Evolutionary conservation across 2,329 filamentous ascomycete species (phyloP).

Genomic region (Penicillium sp.): DNA sequence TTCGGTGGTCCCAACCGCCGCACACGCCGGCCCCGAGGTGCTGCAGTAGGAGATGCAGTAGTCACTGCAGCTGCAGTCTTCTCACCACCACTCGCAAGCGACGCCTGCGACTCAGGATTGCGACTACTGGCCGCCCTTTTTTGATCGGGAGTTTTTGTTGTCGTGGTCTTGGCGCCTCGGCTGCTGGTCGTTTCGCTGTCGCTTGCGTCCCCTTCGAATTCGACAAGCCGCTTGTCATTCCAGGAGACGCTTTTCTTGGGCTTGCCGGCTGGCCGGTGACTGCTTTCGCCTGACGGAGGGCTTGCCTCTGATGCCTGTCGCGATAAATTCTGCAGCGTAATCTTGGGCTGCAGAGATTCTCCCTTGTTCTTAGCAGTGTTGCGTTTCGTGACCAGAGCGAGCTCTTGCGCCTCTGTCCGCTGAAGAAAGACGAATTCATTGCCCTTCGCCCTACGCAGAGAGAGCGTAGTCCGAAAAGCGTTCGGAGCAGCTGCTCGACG

Average conservation of each 20-base stretch:
- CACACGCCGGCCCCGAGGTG: slow-evolving; percentile 36
- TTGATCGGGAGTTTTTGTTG: slow-evolving; percentile 27
- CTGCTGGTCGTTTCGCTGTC: slow-evolving; percentile 28
- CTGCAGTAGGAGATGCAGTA: slow-evolving; percentile 32
- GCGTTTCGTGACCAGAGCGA: slow-evolving; percentile 47
- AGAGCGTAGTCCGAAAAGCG: slow-evolving; percentile 43
- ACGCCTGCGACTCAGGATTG: slow-evolving; percentile 30
- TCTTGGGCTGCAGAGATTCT: slow-evolving; percentile 40
- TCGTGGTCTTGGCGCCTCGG: slow-evolving; percentile 23
- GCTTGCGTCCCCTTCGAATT: slow-evolving; percentile 36
- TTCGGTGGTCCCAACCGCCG: slow-evolving; percentile 36
- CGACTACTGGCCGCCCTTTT: slow-evolving; percentile 30
- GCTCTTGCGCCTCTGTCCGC: slow-evolving; percentile 47
- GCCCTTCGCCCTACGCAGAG: slow-evolving; percentile 50
- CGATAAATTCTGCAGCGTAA: slow-evolving; percentile 32
- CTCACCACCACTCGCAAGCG: slow-evolving; percentile 27
- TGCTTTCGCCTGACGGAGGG: not conserved
- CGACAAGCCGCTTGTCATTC: slow-evolving; percentile 44
- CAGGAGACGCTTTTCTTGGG: slow-evolving; percentile 42
- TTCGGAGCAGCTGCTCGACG: slow-evolving; percentile 28
- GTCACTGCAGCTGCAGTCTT: slow-evolving; percentile 23
- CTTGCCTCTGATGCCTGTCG: slow-evolving; percentile 20
- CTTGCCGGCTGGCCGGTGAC: slow-evolving; percentile 12
- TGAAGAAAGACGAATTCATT: slow-evolving; percentile 52
- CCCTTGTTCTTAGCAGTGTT: slow-evolving; percentile 52